Evolutionary conservation across 768 basidiomycete genomes (phyloP).

Genomic region (Cystofilobasidium capitatum): DNA sequence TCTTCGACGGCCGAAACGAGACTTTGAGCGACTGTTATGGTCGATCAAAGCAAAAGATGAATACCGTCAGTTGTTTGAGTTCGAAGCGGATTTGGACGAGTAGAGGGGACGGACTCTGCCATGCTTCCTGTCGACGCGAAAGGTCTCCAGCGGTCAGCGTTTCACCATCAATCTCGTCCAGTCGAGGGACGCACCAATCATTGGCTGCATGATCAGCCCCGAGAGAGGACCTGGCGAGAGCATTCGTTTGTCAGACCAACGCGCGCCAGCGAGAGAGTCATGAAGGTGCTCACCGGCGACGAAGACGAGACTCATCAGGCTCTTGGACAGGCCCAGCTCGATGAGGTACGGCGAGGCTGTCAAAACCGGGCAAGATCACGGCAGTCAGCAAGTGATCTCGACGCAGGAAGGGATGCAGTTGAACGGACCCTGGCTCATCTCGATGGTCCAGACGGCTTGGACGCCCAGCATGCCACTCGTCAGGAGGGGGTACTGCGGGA

Average conservation of each 20-base stretch:
- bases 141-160: background rate
- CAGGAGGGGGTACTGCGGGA: constrained; percentile 9
- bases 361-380: background rate
- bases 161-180: too few relatives aligned
- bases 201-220: constrained; percentile 74
- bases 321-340: constrained; percentile 76
- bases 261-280: too few relatives aligned
- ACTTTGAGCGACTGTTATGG: constrained; percentile 55
- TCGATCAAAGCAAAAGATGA: constrained; percentile 34
- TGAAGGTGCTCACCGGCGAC: constrained; percentile 53
- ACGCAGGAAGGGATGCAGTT: background rate
- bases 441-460: constrained; percentile 72
- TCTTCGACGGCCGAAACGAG: constrained; percentile 69
- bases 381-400: background rate
- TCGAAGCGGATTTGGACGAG: constrained; percentile 9
- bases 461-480: constrained; percentile 16
- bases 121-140: background rate
- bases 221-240: constrained; percentile 52
- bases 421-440: constrained; percentile 71
- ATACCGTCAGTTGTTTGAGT: background rate
- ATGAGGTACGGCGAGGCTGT: constrained; percentile 74
- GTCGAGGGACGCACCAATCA: constrained; percentile 52
- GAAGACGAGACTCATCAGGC: constrained; percentile 80
- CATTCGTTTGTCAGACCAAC: too few relatives aligned
- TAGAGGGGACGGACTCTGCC: constrained; percentile 5